Evolutionary conservation across 1,284 basidiomycete species (phyloP), one percentile per base, ranked within the genome.

Genomic region (Phellinidium pouzarii): DNA sequence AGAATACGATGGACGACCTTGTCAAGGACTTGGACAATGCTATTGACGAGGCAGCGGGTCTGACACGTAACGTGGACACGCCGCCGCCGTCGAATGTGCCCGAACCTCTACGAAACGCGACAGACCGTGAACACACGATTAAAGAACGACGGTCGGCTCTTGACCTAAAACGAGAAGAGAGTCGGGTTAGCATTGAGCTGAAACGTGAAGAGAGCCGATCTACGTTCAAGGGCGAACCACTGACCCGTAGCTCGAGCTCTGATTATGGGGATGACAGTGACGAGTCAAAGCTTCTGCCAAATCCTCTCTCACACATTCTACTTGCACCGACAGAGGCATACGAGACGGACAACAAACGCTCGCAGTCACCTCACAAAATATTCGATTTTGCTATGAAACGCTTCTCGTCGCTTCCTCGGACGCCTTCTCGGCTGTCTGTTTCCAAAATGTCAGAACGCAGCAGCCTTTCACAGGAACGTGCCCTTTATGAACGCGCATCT

Each of bases 351-450:
- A 56, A 55, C 42, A 59, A 59, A 41, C 41, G 48, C 29, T 52
- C 66, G 43, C 63, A 59, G 47, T 58, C 55, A 14, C 20, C 43
- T 20, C 43, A 41, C 44, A 50, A 46, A 29, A 65, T 64, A 58
- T 63, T 64, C 44, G 59, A 65, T 1, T 60, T 70, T n/a, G 66
- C 63, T 55, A 55, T 71, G 31, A 87, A 79, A 66, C 77, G 80
- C 9, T 79, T 80, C 54, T 76, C 72, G 14, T 72, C 82, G 2
- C 66, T 87, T 49, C 80, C 83, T 17, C 74, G 77, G 38, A 74
- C 80, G 7, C 78, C 82, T 34, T 77, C 78, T 54, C 61, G 59
- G 65, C 67, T 70, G 45, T 62, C 72, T 75, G 12, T 75, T 77
- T 9, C 71, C 71, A 23, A 65, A 68, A 1, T 57, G 59, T 38